A percentile compares a stretch with the other conserved stretches of the same genome.
phyloP scores from a whole-genome alignment of 2,329 filamentous ascomycete species.

The Scytalidium lignicola region DNA sequence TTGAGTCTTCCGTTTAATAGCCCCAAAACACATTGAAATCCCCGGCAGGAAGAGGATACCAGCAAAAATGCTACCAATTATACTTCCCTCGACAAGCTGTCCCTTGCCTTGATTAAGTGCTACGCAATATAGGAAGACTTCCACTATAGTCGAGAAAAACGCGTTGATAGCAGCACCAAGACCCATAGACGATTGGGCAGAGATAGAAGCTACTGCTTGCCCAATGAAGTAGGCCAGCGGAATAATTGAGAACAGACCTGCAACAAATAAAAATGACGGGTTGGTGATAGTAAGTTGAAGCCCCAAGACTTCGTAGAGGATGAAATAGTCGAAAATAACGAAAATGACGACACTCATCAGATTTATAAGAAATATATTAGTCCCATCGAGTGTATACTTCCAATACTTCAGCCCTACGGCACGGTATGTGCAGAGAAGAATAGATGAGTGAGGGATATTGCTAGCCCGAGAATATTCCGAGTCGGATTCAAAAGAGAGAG shows the following conservation, averaged over 20 bases:
- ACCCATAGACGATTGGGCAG: constrained; percentile 97
- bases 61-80: constrained; percentile 96
- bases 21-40: constrained; percentile 97
- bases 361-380: constrained; percentile 98
- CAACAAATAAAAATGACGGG: constrained; percentile 78
- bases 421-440: constrained; percentile 93
- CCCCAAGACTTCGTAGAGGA: constrained; percentile 65
- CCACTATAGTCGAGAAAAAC: constrained; percentile 95
- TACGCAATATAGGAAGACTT: constrained; percentile 96
- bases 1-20: constrained; percentile 95
- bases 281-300: constrained; percentile 71
- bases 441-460: constrained; percentile 72
- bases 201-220: constrained; percentile 96
- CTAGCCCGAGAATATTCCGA: constrained; percentile 66
- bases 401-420: constrained; percentile 93
- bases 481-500: constrained; percentile 89
- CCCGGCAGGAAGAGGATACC: constrained; percentile 93
- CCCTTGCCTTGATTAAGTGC: constrained; percentile 90
- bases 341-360: constrained; percentile 90
- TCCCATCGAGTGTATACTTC: constrained; percentile 98
- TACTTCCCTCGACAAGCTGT: constrained; percentile 89
- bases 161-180: constrained; percentile 95
- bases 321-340: constrained; percentile 86
- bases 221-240: constrained; percentile 97
- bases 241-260: constrained; percentile 86